Conservation (phyloP, 2,329 filamentous ascomycete species). For the Arthroderma sp. region DNA sequence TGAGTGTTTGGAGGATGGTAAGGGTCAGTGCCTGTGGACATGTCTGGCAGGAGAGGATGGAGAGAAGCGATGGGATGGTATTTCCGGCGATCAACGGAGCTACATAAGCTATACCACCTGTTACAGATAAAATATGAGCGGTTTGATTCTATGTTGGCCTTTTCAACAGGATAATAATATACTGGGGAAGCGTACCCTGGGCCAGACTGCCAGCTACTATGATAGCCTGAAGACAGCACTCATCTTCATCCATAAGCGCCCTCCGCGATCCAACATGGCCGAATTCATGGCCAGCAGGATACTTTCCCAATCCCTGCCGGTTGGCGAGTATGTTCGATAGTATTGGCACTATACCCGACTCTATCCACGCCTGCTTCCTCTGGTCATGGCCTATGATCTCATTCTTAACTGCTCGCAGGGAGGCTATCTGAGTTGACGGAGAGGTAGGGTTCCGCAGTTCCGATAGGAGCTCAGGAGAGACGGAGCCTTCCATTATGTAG, state of each 20-base stretch:
- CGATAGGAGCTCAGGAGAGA: conserved; percentile 41
- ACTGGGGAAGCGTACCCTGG: conserved; percentile 46
- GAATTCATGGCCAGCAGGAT: conserved; percentile 13
- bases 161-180: not conserved
- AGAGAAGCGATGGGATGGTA: conserved; percentile 56
- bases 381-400: conserved; percentile 77
- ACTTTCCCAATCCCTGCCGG: conserved; percentile 28
- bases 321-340: conserved; percentile 37
- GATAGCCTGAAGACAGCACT: conserved; percentile 61
- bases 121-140: no score
- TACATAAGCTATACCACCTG: conserved; percentile 70
- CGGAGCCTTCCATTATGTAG: conserved; percentile 40
- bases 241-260: conserved; percentile 48
- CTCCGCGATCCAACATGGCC: not conserved
- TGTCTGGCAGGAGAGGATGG: conserved; percentile 52
- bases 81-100: conserved; percentile 56
- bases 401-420: conserved; percentile 68
- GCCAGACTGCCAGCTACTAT: conserved; percentile 77
- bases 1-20: conserved; percentile 60
- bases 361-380: conserved; percentile 69
- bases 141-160: not conserved
- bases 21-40: conserved; percentile 55
- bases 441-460: conserved; percentile 43
- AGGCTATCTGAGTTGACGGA: conserved; percentile 32
- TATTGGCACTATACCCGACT: conserved; percentile 48